A percentile compares a stretch with the other conserved stretches of the same genome.
These are phyloP conservation scores for Ustilago shanxiensis DNA, from an alignment of 1,284 basidiomycete genomes.

Conservation along the genomic window DNA sequence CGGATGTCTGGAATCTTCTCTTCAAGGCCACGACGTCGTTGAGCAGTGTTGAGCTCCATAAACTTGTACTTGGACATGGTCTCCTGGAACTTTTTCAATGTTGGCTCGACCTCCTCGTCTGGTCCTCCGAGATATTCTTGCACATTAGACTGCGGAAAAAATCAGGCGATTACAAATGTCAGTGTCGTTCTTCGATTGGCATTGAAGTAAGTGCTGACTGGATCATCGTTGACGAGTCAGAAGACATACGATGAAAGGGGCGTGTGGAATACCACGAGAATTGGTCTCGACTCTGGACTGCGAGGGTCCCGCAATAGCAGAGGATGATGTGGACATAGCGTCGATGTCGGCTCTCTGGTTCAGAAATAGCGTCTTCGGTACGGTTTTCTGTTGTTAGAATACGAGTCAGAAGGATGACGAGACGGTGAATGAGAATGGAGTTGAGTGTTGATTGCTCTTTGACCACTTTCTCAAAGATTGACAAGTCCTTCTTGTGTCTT, in stretches of 20 bases:
- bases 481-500: slow-evolving; percentile 8
- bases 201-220: too few species aligned
- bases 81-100: slow-evolving; percentile 88
- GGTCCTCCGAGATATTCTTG: slow-evolving; percentile 86
- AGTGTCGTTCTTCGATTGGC: background rate
- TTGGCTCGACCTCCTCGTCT: slow-evolving; percentile 82
- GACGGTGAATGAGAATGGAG: slow-evolving; percentile 1
- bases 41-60: slow-evolving; percentile 90
- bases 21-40: slow-evolving; percentile 83
- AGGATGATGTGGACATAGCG: slow-evolving; percentile 27
- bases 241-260: slow-evolving; percentile 88
- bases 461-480: background rate
- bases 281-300: slow-evolving; percentile 72
- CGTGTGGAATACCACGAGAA: slow-evolving; percentile 90
- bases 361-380: too few species aligned
- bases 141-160: slow-evolving; percentile 78
- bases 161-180: background rate
- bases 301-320: slow-evolving; percentile 37
- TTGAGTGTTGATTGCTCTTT: slow-evolving; percentile 12
- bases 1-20: slow-evolving; percentile 97
- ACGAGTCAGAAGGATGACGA: background rate
- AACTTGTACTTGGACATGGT: slow-evolving; percentile 98
- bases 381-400: too few species aligned
- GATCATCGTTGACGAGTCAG: background rate
- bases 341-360: background rate